A percentile compares a stretch with the other conserved stretches of the same genome.
Evolutionary conservation across 495 filamentous ascomycete genomes (phyloP).

Genomic region (Penicillium desertorum): DNA sequence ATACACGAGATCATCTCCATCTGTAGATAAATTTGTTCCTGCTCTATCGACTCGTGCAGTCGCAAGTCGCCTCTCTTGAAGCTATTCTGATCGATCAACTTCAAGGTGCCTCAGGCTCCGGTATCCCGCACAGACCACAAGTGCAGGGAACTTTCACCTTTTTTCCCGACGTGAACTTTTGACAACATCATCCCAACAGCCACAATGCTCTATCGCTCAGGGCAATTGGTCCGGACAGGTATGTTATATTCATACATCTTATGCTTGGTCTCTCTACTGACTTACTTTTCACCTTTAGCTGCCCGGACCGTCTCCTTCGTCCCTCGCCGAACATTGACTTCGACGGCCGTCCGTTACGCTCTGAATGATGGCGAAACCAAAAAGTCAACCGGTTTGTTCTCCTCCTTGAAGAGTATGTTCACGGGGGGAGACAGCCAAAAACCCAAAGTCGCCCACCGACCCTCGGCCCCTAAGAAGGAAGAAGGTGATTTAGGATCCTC

Average conservation of each 20-base stretch:
- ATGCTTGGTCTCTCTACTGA: not conserved
- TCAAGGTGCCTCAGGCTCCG: constrained; percentile 27
- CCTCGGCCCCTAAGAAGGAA: constrained; percentile 33
- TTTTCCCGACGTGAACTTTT: constrained; percentile 27
- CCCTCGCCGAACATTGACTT: constrained; percentile 44
- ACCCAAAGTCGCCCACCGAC: constrained; percentile 32
- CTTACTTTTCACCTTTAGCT: constrained; percentile 17
- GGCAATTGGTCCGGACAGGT: constrained; percentile 46
- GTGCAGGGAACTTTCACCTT: constrained; percentile 34
- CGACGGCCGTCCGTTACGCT: constrained; percentile 35
- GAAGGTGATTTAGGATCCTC: constrained; percentile 42
- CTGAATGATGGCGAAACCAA: constrained; percentile 28
- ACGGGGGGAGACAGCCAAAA: constrained; percentile 32
- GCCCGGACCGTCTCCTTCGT: constrained; percentile 41
- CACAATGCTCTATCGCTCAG: constrained; percentile 43
- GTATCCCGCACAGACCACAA: constrained; percentile 20
- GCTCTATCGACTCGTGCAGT: constrained; percentile 2
- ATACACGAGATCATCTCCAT: not conserved
- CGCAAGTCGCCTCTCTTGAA: constrained; percentile 7
- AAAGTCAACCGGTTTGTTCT: constrained; percentile 19
- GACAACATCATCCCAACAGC: constrained; percentile 33
- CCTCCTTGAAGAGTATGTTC: constrained; percentile 43
- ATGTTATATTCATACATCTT: constrained; percentile 6
- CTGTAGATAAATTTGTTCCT: not conserved
- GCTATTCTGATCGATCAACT: constrained; percentile 16